These are phyloP conservation scores for Umbilicus rupestris DNA, from an alignment of 164 flowering plant genomes.

Conservation along the genomic window DNA sequence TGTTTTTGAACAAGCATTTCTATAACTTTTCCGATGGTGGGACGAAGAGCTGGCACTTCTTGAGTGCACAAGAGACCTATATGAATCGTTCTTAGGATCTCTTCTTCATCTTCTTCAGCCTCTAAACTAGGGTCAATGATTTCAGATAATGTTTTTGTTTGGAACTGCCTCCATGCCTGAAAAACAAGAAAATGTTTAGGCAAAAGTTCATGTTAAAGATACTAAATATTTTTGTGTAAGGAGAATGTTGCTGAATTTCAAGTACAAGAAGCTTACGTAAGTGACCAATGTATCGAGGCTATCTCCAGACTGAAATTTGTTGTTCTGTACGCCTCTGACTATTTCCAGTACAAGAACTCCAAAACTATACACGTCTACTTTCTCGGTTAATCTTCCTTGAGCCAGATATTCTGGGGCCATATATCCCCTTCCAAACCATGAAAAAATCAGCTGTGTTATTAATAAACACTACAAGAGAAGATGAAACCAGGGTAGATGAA, in stretches of 20 bases:
- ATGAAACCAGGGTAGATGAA: not conserved
- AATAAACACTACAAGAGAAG: not conserved
- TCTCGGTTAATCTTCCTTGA: conserved; percentile 44
- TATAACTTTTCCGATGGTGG: not conserved
- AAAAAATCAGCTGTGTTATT: not conserved
- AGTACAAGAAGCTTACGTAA: conserved; percentile 16
- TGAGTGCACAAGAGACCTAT: conserved; percentile 3
- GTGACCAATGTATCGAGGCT: conserved; percentile 31
- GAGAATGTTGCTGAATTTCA: not conserved
- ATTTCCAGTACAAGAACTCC: conserved; percentile 60
- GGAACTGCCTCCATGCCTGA: conserved; percentile 5
- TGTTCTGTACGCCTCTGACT: conserved; percentile 44
- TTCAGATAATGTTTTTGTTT: not conserved
- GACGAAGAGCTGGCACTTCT: not conserved
- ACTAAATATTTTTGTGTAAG: not conserved
- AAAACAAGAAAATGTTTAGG: not conserved
- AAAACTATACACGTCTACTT: conserved; percentile 55
- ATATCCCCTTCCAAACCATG: conserved; percentile 34
- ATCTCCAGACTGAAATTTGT: conserved; percentile 21
- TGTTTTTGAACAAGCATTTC: not conserved
- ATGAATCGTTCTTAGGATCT: not conserved
- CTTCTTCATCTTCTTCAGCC: not conserved
- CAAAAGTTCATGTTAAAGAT: not conserved
- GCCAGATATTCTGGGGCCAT: conserved; percentile 64
- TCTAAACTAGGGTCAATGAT: not conserved